phyloP scores from a whole-genome alignment of 192 early-diverging fungal species.

The Helicostylum pulchrum region DNA sequence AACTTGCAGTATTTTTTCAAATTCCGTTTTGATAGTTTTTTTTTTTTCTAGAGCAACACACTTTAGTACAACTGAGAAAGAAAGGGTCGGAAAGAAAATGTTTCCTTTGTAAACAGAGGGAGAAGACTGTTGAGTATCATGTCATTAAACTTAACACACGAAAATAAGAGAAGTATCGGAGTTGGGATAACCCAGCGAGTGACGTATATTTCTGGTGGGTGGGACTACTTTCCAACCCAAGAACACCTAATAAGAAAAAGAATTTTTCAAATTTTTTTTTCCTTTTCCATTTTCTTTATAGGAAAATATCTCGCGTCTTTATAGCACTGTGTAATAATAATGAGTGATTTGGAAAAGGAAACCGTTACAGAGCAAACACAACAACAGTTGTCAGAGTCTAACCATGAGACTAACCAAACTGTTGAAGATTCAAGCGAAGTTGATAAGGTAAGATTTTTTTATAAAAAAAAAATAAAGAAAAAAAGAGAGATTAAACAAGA shows the following conservation, averaged over 20 bases:
- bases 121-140: too few species aligned
- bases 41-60: too few species aligned
- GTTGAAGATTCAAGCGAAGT: slow-evolving; percentile 18
- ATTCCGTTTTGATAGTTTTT: too few species aligned
- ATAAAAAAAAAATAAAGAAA: background rate
- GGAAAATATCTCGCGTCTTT: background rate
- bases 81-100: too few species aligned
- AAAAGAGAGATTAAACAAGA: background rate
- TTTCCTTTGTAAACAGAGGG: too few species aligned
- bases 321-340: background rate
- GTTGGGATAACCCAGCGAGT: too few species aligned
- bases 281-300: slow-evolving; percentile 11
- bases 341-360: slow-evolving; percentile 21
- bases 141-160: too few species aligned
- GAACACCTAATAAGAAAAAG: background rate
- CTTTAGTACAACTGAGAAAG: too few species aligned
- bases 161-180: too few species aligned
- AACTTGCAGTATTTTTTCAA: too few species aligned
- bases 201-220: too few species aligned
- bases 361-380: slow-evolving; percentile 16
- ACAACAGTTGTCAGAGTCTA: background rate
- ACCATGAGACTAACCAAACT: background rate
- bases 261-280: slow-evolving; percentile 6
- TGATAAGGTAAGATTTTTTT: slow-evolving; percentile 17
- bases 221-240: background rate